Evolutionary conservation across 192 early-diverging fungal genomes (phyloP).

Genomic region (Endogone sp.): DNA sequence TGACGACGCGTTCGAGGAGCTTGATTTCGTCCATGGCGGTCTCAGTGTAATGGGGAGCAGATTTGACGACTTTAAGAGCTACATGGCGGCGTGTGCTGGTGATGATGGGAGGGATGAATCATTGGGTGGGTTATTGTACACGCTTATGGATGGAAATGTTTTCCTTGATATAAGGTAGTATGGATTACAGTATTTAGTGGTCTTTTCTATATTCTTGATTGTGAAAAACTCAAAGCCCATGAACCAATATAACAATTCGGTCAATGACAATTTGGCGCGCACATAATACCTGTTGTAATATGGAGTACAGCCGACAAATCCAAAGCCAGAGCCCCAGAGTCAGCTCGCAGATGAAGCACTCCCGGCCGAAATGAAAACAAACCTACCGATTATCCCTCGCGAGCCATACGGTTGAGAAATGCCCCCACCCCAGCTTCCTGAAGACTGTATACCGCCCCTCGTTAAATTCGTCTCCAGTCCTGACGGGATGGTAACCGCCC

Average conservation of each 20-base stretch:
- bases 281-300: too few relatives aligned
- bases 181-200: too few relatives aligned
- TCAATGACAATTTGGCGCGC: not conserved
- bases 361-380: too few relatives aligned
- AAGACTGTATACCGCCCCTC: slow-evolving; percentile 79
- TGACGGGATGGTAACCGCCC: slow-evolving; percentile 93
- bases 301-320: not conserved
- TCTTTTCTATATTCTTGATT: not conserved
- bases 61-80: slow-evolving; percentile 97
- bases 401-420: slow-evolving; percentile 98
- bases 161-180: too few relatives aligned
- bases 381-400: slow-evolving; percentile 66
- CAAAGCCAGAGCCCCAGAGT: too few relatives aligned
- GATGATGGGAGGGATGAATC: not conserved
- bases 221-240: not conserved
- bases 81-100: slow-evolving; percentile 71
- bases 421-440: slow-evolving; percentile 97
- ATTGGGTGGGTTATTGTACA: not conserved
- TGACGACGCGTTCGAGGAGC: slow-evolving; percentile 78
- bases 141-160: too few relatives aligned
- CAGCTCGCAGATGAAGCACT: too few relatives aligned
- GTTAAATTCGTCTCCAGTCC: slow-evolving; percentile 78
- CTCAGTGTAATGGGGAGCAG: slow-evolving; percentile 91
- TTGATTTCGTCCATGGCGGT: slow-evolving; percentile 96
- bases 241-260: slow-evolving; percentile 4